Evolutionary conservation across 352 stramenopile species (phyloP).

Genomic region (Globisporangium orthogonon): DNA sequence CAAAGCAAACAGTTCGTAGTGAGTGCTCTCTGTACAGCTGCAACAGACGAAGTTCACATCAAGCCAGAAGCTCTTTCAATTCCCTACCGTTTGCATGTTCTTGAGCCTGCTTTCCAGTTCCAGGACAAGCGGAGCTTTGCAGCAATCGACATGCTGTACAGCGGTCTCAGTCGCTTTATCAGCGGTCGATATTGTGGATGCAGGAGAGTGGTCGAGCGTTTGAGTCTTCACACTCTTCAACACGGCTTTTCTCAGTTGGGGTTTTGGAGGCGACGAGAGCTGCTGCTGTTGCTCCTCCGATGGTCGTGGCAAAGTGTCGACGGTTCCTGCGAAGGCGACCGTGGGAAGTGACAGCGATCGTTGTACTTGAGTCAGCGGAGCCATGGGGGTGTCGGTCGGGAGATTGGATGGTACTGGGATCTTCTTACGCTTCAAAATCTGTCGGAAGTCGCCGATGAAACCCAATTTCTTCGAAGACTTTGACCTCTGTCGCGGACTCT

Average conservation of each 20-base stretch:
- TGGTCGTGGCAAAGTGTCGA: background rate
- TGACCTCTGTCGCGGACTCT: background rate
- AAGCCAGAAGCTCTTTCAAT: background rate
- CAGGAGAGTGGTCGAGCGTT: background rate
- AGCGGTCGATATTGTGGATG: background rate
- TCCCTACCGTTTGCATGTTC: slow-evolving; percentile 27
- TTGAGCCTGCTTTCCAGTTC: slow-evolving; percentile 9
- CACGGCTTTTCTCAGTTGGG: too few relatives aligned
- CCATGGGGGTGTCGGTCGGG: background rate
- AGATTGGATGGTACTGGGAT: background rate
- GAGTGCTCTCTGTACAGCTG: too few relatives aligned
- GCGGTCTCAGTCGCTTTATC: slow-evolving; percentile 3
- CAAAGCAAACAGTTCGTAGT: background rate
- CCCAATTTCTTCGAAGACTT: slow-evolving; percentile 1
- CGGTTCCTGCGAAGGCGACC: background rate
- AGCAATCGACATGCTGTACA: background rate
- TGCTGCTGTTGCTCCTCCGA: background rate
- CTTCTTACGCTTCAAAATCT: slow-evolving; percentile 12
- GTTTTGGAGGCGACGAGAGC: background rate
- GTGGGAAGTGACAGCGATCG: background rate
- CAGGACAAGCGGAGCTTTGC: background rate
- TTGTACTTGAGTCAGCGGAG: background rate
- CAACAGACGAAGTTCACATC: too few relatives aligned
- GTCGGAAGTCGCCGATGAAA: slow-evolving; percentile 14
- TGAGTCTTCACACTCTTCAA: background rate